Conservation (phyloP, 441 rosid genomes). For the Pelargonium myrrhifolium region DNA sequence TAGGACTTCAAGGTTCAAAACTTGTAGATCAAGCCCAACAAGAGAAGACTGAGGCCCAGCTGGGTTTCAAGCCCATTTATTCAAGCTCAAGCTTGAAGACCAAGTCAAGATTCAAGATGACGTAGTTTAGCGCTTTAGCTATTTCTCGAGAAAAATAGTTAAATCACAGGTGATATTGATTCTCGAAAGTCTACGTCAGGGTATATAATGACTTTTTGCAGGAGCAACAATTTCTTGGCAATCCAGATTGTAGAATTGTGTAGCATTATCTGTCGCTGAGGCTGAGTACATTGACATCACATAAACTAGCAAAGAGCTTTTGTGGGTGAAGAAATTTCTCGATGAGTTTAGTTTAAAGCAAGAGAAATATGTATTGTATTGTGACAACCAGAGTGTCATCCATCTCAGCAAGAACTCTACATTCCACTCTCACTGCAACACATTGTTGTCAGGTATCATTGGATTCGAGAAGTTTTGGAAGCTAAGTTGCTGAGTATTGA, state of each 20-base stretch:
- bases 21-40: too few relatives aligned
- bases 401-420: conserved; percentile 2
- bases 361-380: background rate
- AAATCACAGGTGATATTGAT: conserved; percentile 11
- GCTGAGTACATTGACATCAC: background rate
- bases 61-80: too few relatives aligned
- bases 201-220: conserved; percentile 8
- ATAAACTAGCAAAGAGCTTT: background rate
- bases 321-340: conserved; percentile 8
- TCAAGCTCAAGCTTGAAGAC: too few relatives aligned
- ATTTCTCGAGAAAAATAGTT: too few relatives aligned
- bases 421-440: conserved; percentile 10
- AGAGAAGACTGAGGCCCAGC: too few relatives aligned
- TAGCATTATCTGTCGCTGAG: background rate
- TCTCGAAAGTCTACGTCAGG: background rate
- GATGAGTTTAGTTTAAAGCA: background rate
- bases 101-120: too few relatives aligned
- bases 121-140: too few relatives aligned
- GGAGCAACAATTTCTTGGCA: conserved; percentile 1
- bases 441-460: conserved; percentile 10
- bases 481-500: conserved; percentile 9
- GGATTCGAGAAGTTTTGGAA: conserved; percentile 9
- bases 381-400: background rate
- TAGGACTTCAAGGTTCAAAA: too few relatives aligned
- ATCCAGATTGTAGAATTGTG: background rate